phyloP scores from a whole-genome alignment of 306 rosid species.

The Begonia loranthoides region DNA sequence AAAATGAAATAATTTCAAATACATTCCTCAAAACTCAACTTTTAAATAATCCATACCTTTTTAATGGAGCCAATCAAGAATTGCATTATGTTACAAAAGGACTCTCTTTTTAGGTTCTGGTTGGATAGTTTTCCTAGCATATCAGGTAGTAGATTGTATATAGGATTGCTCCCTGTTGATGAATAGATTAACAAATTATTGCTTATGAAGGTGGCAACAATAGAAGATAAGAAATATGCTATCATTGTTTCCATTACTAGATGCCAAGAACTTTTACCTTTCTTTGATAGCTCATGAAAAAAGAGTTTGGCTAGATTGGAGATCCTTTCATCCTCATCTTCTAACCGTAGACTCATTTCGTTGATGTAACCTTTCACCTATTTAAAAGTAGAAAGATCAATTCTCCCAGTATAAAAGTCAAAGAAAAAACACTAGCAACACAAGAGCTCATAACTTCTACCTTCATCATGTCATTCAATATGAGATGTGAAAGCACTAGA shows the following conservation, averaged over 20 bases:
- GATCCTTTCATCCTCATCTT: slow-evolving; percentile 83
- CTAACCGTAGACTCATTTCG: slow-evolving; percentile 79
- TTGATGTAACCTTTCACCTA: slow-evolving; percentile 93
- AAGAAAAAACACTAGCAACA: slow-evolving; percentile 7
- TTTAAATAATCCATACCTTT: slow-evolving; percentile 38
- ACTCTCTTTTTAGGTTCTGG: slow-evolving; percentile 59
- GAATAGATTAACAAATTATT: slow-evolving; percentile 7
- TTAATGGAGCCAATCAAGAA: slow-evolving; percentile 86
- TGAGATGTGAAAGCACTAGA: slow-evolving; percentile 96
- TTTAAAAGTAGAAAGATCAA: slow-evolving; percentile 21
- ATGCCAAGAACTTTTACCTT: slow-evolving; percentile 29
- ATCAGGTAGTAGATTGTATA: slow-evolving; percentile 93
- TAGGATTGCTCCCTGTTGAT: slow-evolving; percentile 74
- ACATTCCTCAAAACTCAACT: slow-evolving; percentile 5
- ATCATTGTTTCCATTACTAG: background rate
- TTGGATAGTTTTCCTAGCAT: slow-evolving; percentile 78
- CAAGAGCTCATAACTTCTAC: slow-evolving; percentile 20
- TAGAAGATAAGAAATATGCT: slow-evolving; percentile 7
- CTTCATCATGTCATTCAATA: slow-evolving; percentile 98
- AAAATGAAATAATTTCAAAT: slow-evolving; percentile 12
- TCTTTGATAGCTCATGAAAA: slow-evolving; percentile 80
- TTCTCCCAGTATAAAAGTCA: slow-evolving; percentile 7
- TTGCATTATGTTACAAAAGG: slow-evolving; percentile 91
- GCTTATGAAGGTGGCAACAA: background rate
- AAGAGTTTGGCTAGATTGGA: slow-evolving; percentile 82